Percentiles rank a stretch among this genome's conserved stretches.
Evolutionary conservation across 306 rosid species (phyloP).

Genomic region (Begonia masoniana): DNA sequence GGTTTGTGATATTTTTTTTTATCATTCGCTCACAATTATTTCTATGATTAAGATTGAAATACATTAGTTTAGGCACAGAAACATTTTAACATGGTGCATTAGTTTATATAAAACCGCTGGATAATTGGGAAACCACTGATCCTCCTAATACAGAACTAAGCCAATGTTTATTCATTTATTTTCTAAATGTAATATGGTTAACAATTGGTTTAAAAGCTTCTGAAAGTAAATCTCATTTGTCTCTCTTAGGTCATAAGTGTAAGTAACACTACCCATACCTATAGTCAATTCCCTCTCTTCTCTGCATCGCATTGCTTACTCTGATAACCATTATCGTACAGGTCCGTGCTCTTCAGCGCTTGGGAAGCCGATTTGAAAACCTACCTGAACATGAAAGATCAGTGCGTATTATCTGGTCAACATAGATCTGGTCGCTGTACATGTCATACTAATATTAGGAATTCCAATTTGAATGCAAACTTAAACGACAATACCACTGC

Average conservation of each 20-base stretch:
- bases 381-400: conserved; percentile 92
- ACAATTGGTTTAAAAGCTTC: no score
- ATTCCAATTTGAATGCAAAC: conserved; percentile 16
- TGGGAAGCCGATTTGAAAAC: conserved; percentile 93
- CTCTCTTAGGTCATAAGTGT: not conserved
- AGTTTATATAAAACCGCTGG: not conserved
- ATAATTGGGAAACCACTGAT: not conserved
- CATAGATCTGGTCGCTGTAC: conserved; percentile 86
- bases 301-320: not conserved
- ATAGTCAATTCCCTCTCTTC: not conserved
- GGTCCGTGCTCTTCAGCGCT: conserved; percentile 98
- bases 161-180: not conserved
- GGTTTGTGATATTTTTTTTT: conserved; percentile 41
- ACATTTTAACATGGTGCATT: not conserved
- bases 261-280: not conserved
- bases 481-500: conserved; percentile 60
- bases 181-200: no score
- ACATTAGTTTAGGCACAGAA: not conserved
- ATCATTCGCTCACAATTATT: conserved; percentile 1
- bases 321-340: conserved; percentile 13
- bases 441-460: conserved; percentile 43
- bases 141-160: not conserved
- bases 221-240: no score
- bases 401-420: conserved; percentile 82
- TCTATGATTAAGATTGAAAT: conserved; percentile 6